Evolutionary conservation across 2,329 filamentous ascomycete species (phyloP).

Genomic region (Immersiporthe knoxdaviesiana): DNA sequence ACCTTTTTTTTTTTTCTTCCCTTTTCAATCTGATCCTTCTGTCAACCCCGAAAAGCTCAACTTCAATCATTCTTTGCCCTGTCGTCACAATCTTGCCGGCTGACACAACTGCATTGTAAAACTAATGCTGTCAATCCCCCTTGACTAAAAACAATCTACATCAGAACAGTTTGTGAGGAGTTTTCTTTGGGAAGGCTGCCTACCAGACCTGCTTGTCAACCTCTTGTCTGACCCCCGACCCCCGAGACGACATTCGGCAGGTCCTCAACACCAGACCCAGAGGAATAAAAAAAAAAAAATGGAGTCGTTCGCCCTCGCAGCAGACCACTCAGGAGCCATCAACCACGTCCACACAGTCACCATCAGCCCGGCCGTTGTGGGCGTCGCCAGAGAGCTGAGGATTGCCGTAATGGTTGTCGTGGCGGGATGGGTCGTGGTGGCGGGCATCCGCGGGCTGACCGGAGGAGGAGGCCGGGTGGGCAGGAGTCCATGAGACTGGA

Average conservation of each 20-base stretch:
- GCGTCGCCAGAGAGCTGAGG: constrained; percentile 35
- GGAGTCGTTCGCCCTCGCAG: constrained; percentile 42
- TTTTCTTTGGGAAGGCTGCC: no score
- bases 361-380: constrained; percentile 35
- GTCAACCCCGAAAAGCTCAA: neutral
- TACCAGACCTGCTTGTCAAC: no score
- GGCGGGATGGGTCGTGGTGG: constrained; percentile 38
- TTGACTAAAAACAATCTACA: no score
- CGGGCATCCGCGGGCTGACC: constrained; percentile 35
- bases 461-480: neutral
- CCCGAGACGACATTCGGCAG: neutral
- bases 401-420: constrained; percentile 23
- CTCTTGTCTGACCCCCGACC: neutral
- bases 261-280: neutral
- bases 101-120: no score
- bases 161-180: no score
- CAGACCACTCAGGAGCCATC: constrained; percentile 41
- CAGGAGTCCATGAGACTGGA: neutral
- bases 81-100: neutral
- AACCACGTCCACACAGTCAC: constrained; percentile 40
- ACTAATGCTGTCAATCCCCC: no score
- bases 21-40: neutral
- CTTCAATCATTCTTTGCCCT: neutral
- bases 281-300: constrained; percentile 29
- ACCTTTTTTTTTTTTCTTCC: no score